phyloP scores from a whole-genome alignment of 23 red algal genomes.

The Cyanidioschyzon merolae region DNA sequence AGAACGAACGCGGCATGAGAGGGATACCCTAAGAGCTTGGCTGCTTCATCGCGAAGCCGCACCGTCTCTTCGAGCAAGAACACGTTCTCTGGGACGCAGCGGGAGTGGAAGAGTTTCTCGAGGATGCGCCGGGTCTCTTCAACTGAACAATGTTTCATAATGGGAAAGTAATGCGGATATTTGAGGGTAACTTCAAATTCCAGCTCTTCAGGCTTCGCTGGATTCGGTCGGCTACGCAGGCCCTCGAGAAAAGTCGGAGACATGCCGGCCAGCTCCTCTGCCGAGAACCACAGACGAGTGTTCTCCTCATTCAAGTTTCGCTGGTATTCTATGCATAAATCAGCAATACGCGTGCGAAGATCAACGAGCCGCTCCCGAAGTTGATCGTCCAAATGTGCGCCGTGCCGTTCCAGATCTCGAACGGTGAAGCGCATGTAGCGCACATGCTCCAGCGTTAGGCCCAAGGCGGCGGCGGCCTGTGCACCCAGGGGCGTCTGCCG shows the following conservation, averaged over 20 bases:
- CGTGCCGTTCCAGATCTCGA: constrained; percentile 5
- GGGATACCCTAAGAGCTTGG: neutral
- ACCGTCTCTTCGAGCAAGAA: constrained; percentile 1
- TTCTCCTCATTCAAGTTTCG: constrained; percentile 9
- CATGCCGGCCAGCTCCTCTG: constrained; percentile 11
- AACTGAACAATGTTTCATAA: constrained; percentile 11
- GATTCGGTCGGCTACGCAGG: neutral
- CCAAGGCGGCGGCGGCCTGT: neutral
- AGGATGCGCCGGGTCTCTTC: constrained; percentile 12
- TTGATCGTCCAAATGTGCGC: neutral
- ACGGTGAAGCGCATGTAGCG: constrained; percentile 12
- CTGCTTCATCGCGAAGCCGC: neutral
- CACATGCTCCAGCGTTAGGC: constrained; percentile 4
- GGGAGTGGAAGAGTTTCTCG: constrained; percentile 2
- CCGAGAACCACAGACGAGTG: constrained; percentile 6
- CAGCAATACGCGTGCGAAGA: neutral
- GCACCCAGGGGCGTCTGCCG: neutral
- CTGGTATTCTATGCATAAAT: constrained; percentile 16
- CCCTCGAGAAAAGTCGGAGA: neutral
- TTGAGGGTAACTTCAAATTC: constrained; percentile 12
- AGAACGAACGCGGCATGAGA: constrained; percentile 13
- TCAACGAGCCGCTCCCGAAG: neutral
- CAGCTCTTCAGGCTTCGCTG: neutral
- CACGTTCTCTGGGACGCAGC: constrained; percentile 15
- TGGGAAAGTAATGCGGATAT: constrained; percentile 12